These are phyloP conservation scores for Forsythia viridissima DNA, from an alignment of 257 asterid species.

Conservation along the genomic window DNA sequence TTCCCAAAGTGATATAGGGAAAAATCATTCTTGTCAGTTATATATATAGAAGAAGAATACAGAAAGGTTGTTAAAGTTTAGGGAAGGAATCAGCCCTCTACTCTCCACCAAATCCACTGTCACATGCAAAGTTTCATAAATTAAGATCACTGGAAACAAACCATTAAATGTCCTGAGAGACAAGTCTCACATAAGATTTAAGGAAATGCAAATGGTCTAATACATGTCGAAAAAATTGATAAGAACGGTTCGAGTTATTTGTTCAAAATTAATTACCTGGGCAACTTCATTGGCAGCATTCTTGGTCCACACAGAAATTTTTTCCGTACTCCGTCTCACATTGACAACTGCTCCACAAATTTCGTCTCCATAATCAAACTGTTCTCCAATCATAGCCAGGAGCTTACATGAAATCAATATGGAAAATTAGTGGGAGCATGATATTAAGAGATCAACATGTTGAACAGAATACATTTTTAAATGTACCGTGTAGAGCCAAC, in stretches of 20 bases:
- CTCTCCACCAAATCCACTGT: background rate
- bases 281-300: conserved; percentile 92
- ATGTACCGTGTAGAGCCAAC: conserved; percentile 88
- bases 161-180: background rate
- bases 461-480: background rate
- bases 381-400: conserved; percentile 97
- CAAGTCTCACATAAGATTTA: background rate
- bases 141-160: background rate
- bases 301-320: conserved; percentile 85
- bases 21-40: background rate
- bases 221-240: conserved; percentile 6
- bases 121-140: background rate
- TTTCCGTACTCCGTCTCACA: conserved; percentile 74
- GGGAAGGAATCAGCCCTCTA: background rate
- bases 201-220: background rate
- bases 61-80: background rate
- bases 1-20: background rate
- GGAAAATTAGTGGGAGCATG: background rate
- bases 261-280: conserved; percentile 60
- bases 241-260: background rate
- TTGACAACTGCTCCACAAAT: conserved; percentile 97
- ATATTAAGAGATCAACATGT: conserved; percentile 10
- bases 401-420: conserved; percentile 46
- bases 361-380: conserved; percentile 91
- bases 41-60: background rate